Conservation (phyloP, 352 stramenopile genomes). For the Phytophthora hybrid region DNA sequence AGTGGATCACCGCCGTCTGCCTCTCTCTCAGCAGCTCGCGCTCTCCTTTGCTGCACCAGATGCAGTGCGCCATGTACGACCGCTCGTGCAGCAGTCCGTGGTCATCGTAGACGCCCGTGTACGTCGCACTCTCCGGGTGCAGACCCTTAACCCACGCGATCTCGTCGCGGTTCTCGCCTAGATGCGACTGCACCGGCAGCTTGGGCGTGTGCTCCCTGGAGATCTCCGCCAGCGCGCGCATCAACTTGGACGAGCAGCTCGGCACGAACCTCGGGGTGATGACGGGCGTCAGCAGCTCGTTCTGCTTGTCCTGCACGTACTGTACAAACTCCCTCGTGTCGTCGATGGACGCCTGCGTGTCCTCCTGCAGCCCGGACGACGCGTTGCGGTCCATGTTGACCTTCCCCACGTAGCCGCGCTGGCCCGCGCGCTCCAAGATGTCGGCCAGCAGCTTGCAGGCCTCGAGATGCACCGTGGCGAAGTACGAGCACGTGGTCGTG, state of each 20-base stretch:
- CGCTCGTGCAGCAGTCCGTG: constrained; percentile 90
- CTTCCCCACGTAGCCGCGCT: constrained; percentile 94
- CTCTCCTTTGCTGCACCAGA: constrained; percentile 88
- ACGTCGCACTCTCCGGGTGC: constrained; percentile 82
- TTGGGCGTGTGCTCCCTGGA: constrained; percentile 78
- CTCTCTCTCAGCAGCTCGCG: constrained; percentile 67
- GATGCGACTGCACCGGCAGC: constrained; percentile 92
- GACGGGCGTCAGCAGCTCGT: constrained; percentile 84
- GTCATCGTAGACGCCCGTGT: constrained; percentile 84
- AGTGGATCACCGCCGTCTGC: constrained; percentile 92
- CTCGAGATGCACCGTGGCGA: constrained; percentile 93
- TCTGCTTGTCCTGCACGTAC: constrained; percentile 84
- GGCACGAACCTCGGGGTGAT: constrained; percentile 96
- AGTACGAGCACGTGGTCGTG: constrained; percentile 96
- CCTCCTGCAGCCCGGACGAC: constrained; percentile 84
- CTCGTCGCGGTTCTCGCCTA: constrained; percentile 92
- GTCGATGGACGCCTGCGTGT: constrained; percentile 83
- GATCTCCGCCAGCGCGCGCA: constrained; percentile 83
- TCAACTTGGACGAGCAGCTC: constrained; percentile 84
- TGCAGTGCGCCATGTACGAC: constrained; percentile 96
- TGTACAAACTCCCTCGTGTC: constrained; percentile 90
- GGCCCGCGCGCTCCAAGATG: constrained; percentile 81
- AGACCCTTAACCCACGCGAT: constrained; percentile 88
- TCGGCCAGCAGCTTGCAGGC: constrained; percentile 92
- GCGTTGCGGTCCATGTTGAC: constrained; percentile 97